Evolutionary conservation across 2,329 filamentous ascomycete species (phyloP).

Genomic region (Xylariaceae sp.): DNA sequence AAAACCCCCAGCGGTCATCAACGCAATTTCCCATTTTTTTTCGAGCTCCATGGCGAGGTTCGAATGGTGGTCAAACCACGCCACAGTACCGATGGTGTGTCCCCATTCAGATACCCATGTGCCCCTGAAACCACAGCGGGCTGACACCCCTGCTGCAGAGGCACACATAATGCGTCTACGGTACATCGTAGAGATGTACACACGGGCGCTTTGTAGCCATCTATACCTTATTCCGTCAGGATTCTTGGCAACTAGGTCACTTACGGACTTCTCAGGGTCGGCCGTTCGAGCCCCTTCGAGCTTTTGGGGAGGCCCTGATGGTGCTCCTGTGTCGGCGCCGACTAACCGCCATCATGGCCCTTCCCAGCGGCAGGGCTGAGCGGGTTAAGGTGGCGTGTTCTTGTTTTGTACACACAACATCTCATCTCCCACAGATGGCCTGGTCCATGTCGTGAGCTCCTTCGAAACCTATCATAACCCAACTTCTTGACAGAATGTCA

Average conservation of each 20-base stretch:
- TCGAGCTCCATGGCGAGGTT: conserved; percentile 6
- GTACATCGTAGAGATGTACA: neutral
- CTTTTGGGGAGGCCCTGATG: conserved; percentile 6
- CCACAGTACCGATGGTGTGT: conserved; percentile 24
- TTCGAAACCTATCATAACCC: conserved; percentile 12
- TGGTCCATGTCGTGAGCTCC: conserved; percentile 16
- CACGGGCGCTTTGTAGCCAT: no score
- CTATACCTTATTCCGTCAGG: conserved; percentile 17
- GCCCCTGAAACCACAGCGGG: conserved; percentile 30
- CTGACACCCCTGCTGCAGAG: conserved; percentile 29
- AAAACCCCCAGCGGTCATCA: neutral
- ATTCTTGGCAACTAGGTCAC: conserved; percentile 12
- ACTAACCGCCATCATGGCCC: conserved; percentile 6
- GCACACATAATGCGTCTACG: conserved; percentile 6
- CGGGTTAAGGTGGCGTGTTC: conserved; percentile 1
- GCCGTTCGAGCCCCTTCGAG: conserved; percentile 11
- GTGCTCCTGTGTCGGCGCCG: conserved; percentile 10
- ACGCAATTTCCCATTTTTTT: conserved; percentile 12
- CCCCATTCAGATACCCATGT: conserved; percentile 22
- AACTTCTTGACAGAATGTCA: conserved; percentile 4
- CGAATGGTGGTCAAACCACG: conserved; percentile 13
- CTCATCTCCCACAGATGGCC: conserved; percentile 17
- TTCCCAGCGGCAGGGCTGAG: neutral
- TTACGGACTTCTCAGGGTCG: conserved; percentile 10
- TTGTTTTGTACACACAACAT: conserved; percentile 11